These are phyloP conservation scores for Leptomonas seymouri DNA, from an alignment of 208 protist species.

Conservation along the genomic window DNA sequence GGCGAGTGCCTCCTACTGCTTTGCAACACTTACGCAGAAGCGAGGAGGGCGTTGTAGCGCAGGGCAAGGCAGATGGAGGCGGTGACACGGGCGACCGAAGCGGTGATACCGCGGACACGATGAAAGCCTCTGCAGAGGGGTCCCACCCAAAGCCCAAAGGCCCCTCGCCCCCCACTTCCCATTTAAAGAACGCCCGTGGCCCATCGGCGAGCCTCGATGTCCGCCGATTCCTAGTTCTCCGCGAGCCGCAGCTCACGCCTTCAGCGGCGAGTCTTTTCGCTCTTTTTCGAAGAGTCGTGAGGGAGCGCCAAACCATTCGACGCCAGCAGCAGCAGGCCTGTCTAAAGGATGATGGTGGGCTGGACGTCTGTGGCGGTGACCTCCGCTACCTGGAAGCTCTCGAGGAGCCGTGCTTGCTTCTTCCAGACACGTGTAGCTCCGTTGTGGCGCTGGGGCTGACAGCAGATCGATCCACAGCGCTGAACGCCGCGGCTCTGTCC, in stretches of 20 bases:
- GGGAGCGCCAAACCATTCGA: constrained; percentile 4
- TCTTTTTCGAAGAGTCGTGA: constrained; percentile 11
- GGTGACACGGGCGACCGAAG: too few relatives aligned
- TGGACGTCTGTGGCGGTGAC: background rate
- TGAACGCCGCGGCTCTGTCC: background rate
- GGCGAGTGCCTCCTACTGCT: constrained; percentile 15
- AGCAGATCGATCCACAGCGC: background rate
- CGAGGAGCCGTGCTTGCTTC: constrained; percentile 30
- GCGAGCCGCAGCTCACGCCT: constrained; percentile 15
- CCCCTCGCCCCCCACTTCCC: too few relatives aligned
- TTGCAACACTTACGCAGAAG: constrained; percentile 1
- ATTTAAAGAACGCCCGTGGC: too few relatives aligned
- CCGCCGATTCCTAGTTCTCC: background rate
- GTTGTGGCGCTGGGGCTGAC: constrained; percentile 18
- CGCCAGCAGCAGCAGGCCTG: background rate
- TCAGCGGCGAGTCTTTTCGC: constrained; percentile 7
- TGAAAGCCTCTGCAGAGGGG: too few relatives aligned
- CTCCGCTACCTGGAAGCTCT: constrained; percentile 14
- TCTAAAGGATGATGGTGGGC: too few relatives aligned
- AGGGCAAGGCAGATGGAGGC: background rate
- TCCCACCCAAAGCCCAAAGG: too few relatives aligned
- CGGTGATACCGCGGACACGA: too few relatives aligned
- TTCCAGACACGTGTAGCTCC: constrained; percentile 21
- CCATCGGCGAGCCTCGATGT: background rate
- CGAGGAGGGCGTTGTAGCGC: background rate